Evolutionary conservation across 371 early-diverging fungal species (phyloP).

Genomic region (Mortierella sp.): DNA sequence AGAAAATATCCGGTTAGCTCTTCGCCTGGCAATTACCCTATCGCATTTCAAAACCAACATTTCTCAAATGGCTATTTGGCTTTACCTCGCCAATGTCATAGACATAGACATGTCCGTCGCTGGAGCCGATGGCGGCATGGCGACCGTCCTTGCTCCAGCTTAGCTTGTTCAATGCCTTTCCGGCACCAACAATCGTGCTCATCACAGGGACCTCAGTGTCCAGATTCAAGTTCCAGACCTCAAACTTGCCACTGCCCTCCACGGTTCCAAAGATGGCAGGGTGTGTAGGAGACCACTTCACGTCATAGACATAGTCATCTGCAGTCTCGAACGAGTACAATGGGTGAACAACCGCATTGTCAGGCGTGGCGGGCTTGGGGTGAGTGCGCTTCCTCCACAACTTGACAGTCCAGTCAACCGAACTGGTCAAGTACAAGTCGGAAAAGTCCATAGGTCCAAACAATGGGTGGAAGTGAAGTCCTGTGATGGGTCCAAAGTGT

Average conservation of each 20-base stretch:
- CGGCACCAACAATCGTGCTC: conserved; percentile 74
- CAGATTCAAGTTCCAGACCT: conserved; percentile 92
- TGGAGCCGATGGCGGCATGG: conserved; percentile 86
- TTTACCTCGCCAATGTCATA: conserved; percentile 93
- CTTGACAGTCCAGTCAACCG: conserved; percentile 97
- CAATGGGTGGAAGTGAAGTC: conserved; percentile 93
- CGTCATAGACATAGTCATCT: conserved; percentile 97
- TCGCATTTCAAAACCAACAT: background rate
- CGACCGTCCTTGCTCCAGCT: conserved; percentile 93
- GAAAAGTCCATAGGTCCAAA: conserved; percentile 87
- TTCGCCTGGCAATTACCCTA: background rate
- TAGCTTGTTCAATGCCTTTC: conserved; percentile 92
- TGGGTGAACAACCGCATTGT: conserved; percentile 72
- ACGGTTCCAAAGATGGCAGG: conserved; percentile 94
- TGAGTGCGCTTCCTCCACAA: conserved; percentile 86
- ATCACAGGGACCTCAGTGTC: conserved; percentile 88
- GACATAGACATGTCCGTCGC: conserved; percentile 89
- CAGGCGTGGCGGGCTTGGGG: conserved; percentile 73
- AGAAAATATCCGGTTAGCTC: background rate
- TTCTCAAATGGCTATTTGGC: background rate
- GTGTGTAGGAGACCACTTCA: conserved; percentile 95
- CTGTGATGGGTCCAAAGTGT: conserved; percentile 91
- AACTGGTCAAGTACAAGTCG: conserved; percentile 90
- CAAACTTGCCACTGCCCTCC: conserved; percentile 92
- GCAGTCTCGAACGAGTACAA: conserved; percentile 92